Base-by-base conservation (phyloP, 2,329 filamentous ascomycete species). In the Alternaria conjuncta region DNA sequence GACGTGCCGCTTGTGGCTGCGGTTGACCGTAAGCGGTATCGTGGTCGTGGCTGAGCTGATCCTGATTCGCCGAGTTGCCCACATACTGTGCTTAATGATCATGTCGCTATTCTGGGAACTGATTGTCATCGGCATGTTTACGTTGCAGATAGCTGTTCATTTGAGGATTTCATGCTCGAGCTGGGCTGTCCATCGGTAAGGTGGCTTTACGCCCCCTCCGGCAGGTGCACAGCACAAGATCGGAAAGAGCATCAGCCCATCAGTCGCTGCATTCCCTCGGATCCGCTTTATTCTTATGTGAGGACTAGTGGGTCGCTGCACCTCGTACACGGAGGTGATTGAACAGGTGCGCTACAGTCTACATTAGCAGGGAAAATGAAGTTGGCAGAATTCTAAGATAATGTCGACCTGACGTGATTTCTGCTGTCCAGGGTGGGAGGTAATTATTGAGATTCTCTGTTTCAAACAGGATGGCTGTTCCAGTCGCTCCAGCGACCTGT, bases 1-100 rank as follows among this genome's bases (percentile, higher is more conserved):
- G 63, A 7, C 61, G 63, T 11, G 66, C 67, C 69, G 70, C 25
- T 51, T 61, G 64, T 56, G 55, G 60, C 62, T 62, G 64, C 45
- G 10, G 49, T 21, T 61, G 46, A 53, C 66, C 58, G 21, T 36
- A 65, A 64, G 26, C 50, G 55, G 63, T 30, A 62, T 66, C 53
- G 59, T 50, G 44, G 20, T 28, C 26, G 64, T 70, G 65, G 67
- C 67, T 64, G 45, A 45, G 53, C 28, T 25, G 55, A 21, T 41
- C 50, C 50, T 65, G 63, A 65, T 65, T 61, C 47, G 59, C 23
- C 41, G 41, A 56, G 25, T 21, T 10, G 21, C 15, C 20, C 36
- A 46, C 54, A 45, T 18, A 36, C 12, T 23, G 20, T 56, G 54
- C 54, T 56, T 44, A 56, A 11, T 46, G 54, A 56, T 30, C 25